Base-by-base conservation (phyloP, 1,139 yeast species). In the Blastobotrys raffinosifermentans region DNA sequence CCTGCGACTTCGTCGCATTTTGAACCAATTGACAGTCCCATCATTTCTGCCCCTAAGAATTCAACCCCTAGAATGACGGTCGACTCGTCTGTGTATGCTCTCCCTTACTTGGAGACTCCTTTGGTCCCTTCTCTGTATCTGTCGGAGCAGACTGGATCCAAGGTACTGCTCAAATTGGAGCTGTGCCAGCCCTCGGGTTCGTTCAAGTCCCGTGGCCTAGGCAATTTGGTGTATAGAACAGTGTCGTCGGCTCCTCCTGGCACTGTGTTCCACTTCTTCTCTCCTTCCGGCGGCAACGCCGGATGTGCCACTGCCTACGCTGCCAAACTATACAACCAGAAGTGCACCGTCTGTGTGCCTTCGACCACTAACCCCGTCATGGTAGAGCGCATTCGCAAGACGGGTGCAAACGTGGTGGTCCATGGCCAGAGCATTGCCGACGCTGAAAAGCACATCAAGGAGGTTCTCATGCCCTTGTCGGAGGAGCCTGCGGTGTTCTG, bases 271-370 rank as follows among this genome's bases (percentile, higher is more conserved):
- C 72, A 70, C 20, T 77, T 80, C 18, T 75, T 72, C 50, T 70
- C 82, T 2, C 77, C 85, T 10, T 77, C 85, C 15, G 91, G 89
- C n/a, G 89, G 91, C 1, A 81, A 80, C 54, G 91, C 91, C 0
- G 89, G 89, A 0, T 65, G 77, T 37, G 89, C 87, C 1, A 83
- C 85, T 3, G 84, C 86, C 1, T 71, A 70, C 39, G 75, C 82
- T 31, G 72, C 80, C n/a, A 41, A 48, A 7, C 46, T 54, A 31
- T 58, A 57, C 42, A 43, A 47, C 15, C 64, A 60, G 34, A 62
- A 67, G 21, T 79, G 87, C 48, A 77, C 83, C 0, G 86, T 81
- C 11, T 82, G 79, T 4, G 69, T 80, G 6, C 87, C 89, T 0
- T 57, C 48, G 0, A 60, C 66, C 4, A 64, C 81, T 3, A 65